Evolutionary conservation across 1,284 basidiomycete species (phyloP), one percentile per base, ranked within the genome.

Genomic region (Athelia psychrophila): DNA sequence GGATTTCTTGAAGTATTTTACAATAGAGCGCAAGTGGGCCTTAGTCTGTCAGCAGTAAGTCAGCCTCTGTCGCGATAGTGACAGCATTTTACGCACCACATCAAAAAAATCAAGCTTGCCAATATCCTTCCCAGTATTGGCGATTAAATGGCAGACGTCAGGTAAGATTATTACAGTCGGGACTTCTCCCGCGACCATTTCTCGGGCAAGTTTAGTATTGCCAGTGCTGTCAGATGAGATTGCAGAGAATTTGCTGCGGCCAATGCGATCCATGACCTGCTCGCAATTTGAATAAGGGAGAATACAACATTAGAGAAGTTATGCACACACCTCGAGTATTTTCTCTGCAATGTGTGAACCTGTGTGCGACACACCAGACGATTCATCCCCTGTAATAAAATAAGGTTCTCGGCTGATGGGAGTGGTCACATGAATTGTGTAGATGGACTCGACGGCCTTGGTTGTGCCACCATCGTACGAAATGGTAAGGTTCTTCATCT

Each of bases 141-240:
- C 62, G 12, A 69, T 55, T 38, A 65, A 64, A 48, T 73, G 71
- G 27, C 61, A 63, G 0, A 62, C 58, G 44, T 72, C 67, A 2
- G 65, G 59, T 0, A 70, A 33, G 20, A 65, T 60, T 23, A 71
- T 52, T 2, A 69, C 55, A 2, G 58, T 61, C 2, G 61, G 61
- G 33, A 64, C 35, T 24, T 56, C 48, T 2, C 53, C 27, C 16
- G 46, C 51, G 1, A 69, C 20, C 13, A 63, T 19, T 4, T 56
- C 47, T 1, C 67, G 57, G 12, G 54, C 55, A 10, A 59, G 51
- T 16, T 55, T 55, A 15, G 68, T 72, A 45, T 69, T 70, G 2
- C 68, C 67, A 16, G 69, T 70, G 48, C 63, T 67, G 47, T 73
- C 68, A 6, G 63, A 67, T 3, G 57, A 57, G 13, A 61, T 56